Percentiles rank a stretch among this genome's conserved stretches.
Evolutionary conservation across 208 protist genomes (phyloP).

Genomic region (Trypanosoma avium): DNA sequence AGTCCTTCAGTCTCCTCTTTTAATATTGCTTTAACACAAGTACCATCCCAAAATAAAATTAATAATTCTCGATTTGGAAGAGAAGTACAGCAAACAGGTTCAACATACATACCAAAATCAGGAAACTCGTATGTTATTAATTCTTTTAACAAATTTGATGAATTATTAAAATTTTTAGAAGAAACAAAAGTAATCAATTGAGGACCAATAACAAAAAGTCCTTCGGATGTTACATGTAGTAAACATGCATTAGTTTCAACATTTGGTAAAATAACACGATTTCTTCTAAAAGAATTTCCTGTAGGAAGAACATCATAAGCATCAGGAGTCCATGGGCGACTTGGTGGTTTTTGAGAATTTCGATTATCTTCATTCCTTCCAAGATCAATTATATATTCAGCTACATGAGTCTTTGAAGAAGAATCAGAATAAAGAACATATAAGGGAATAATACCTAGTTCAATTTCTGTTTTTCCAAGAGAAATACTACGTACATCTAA

Average conservation of each 20-base stretch:
- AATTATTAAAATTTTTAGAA: neutral
- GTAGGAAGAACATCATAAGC: slow-evolving; percentile 14
- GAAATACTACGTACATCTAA: slow-evolving; percentile 68
- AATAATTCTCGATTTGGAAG: slow-evolving; percentile 27
- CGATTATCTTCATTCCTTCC: slow-evolving; percentile 16
- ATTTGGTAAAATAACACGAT: slow-evolving; percentile 34
- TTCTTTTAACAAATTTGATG: slow-evolving; percentile 12
- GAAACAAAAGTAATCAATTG: slow-evolving; percentile 57
- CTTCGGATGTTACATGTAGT: slow-evolving; percentile 42
- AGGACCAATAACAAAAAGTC: slow-evolving; percentile 65
- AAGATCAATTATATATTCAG: slow-evolving; percentile 49
- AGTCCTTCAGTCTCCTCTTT: slow-evolving; percentile 17
- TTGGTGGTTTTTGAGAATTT: neutral
- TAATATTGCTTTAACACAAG: slow-evolving; percentile 21
- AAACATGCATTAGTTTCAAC: slow-evolving; percentile 55
- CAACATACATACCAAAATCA: slow-evolving; percentile 21
- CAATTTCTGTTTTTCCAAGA: slow-evolving; percentile 28
- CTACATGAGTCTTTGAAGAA: slow-evolving; percentile 62
- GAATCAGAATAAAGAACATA: slow-evolving; percentile 73
- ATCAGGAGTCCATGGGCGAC: slow-evolving; percentile 19
- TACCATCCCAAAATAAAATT: slow-evolving; percentile 29
- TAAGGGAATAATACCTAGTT: slow-evolving; percentile 27
- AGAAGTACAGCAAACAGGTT: slow-evolving; percentile 31
- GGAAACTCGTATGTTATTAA: slow-evolving; percentile 25
- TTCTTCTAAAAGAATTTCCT: slow-evolving; percentile 17